Conservation (phyloP, 192 early-diverging fungal genomes). For the Gryganskiella cystojenkinii region DNA sequence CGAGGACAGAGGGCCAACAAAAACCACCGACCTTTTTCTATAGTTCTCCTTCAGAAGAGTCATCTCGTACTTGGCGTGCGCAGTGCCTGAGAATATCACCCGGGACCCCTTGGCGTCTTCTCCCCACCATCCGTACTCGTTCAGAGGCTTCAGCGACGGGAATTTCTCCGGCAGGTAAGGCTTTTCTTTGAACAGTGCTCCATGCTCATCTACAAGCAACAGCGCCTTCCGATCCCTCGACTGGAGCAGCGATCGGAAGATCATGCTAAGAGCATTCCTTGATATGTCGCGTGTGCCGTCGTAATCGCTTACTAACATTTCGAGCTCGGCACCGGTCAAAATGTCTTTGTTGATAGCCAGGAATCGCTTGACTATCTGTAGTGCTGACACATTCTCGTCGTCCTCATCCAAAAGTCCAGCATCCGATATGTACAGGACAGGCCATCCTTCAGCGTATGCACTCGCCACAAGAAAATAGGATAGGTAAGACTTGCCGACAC, state of each 20-base stretch:
- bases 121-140: constrained; percentile 13
- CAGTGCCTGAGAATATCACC: constrained; percentile 15
- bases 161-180: constrained; percentile 15
- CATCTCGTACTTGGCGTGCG: constrained; percentile 27
- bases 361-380: constrained; percentile 15
- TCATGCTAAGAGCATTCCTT: neutral
- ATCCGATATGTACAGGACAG: constrained; percentile 33
- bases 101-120: constrained; percentile 17
- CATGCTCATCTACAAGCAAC: constrained; percentile 36
- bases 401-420: constrained; percentile 2
- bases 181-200: constrained; percentile 21
- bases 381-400: neutral
- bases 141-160: constrained; percentile 8
- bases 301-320: neutral
- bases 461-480: constrained; percentile 16
- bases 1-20: constrained; percentile 33
- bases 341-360: constrained; percentile 41
- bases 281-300: neutral
- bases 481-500: constrained; percentile 32
- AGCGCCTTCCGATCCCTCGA: constrained; percentile 15
- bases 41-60: constrained; percentile 19
- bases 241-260: constrained; percentile 4
- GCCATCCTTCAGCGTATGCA: constrained; percentile 24
- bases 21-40: constrained; percentile 17
- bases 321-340: constrained; percentile 20